phyloP scores from a whole-genome alignment of 1,139 yeast species.

The Debaryomyces udenii region DNA sequence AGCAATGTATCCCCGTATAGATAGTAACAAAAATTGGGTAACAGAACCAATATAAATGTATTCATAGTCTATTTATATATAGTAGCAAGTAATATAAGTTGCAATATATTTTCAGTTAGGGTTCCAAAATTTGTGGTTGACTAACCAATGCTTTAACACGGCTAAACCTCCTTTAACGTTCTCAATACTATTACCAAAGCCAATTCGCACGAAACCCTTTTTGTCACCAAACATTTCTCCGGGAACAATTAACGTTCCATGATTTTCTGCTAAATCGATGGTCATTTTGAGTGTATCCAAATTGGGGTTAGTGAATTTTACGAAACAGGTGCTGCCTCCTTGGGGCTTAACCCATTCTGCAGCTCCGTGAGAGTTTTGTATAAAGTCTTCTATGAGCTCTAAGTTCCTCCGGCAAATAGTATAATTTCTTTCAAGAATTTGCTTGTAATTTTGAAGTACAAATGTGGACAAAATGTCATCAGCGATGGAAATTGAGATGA shows the following conservation, averaged over 20 bases:
- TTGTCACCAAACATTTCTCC: conserved; percentile 50
- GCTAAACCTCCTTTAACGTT: conserved; percentile 32
- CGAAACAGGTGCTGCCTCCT: conserved; percentile 54
- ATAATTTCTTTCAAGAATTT: conserved; percentile 42
- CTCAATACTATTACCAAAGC: conserved; percentile 49
- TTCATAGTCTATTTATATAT: too few relatives aligned
- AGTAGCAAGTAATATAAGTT: too few relatives aligned
- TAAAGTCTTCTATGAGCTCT: conserved; percentile 34
- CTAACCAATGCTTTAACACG: conserved; percentile 14
- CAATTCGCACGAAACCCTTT: conserved; percentile 50
- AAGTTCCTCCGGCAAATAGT: conserved; percentile 42
- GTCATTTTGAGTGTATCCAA: conserved; percentile 39
- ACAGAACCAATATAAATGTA: too few relatives aligned
- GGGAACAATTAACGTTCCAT: conserved; percentile 48
- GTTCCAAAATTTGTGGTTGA: conserved; percentile 4
- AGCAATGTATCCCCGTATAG: too few relatives aligned
- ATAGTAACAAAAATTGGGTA: too few relatives aligned
- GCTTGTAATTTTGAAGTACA: conserved; percentile 38
- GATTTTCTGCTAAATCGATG: conserved; percentile 35
- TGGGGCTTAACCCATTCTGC: conserved; percentile 47
- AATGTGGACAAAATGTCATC: conserved; percentile 54
- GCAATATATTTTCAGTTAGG: too few relatives aligned
- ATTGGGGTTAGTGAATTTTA: conserved; percentile 32
- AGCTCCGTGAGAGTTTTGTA: conserved; percentile 32
- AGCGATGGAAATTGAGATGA: conserved; percentile 50